These are phyloP conservation scores for Aspergillus neotritici DNA, from an alignment of 2,329 filamentous ascomycete species.

Conservation along the genomic window DNA sequence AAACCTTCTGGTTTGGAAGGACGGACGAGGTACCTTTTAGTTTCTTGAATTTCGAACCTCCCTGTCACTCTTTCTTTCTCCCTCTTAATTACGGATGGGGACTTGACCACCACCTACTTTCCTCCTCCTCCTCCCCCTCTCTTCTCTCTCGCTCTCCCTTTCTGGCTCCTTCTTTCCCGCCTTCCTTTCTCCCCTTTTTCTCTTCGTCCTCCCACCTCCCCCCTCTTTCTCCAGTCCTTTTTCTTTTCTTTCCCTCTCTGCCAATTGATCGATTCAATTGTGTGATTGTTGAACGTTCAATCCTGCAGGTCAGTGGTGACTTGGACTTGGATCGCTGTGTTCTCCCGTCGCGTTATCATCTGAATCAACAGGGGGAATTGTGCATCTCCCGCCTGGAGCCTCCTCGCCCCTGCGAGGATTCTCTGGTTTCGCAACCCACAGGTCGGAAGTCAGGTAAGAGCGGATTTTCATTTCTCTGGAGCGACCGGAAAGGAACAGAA, in stretches of 20 bases:
- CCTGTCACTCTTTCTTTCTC: too few relatives aligned
- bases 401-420: slow-evolving; percentile 13
- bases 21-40: too few relatives aligned
- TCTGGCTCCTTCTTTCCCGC: slow-evolving; percentile 9
- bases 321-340: slow-evolving; percentile 1
- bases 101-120: slow-evolving; percentile 1
- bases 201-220: slow-evolving; percentile 7
- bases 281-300: neutral
- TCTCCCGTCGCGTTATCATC: slow-evolving; percentile 5
- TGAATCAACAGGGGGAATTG: slow-evolving; percentile 2
- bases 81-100: too few relatives aligned
- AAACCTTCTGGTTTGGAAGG: too few relatives aligned
- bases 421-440: slow-evolving; percentile 2
- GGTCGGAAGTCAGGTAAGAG: slow-evolving; percentile 1
- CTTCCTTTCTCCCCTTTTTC: slow-evolving; percentile 9
- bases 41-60: too few relatives aligned
- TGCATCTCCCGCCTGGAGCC: slow-evolving; percentile 11
- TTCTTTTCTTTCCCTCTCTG: slow-evolving; percentile 1
- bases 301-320: slow-evolving; percentile 1
- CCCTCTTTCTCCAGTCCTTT: neutral
- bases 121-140: slow-evolving; percentile 5
- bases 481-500: neutral
- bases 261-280: neutral
- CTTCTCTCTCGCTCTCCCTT: slow-evolving; percentile 8
- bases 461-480: neutral